Percentiles rank a stretch among this genome's conserved stretches.
phyloP scores from a whole-genome alignment of 208 protist species.

The Leishmania braziliensis region DNA sequence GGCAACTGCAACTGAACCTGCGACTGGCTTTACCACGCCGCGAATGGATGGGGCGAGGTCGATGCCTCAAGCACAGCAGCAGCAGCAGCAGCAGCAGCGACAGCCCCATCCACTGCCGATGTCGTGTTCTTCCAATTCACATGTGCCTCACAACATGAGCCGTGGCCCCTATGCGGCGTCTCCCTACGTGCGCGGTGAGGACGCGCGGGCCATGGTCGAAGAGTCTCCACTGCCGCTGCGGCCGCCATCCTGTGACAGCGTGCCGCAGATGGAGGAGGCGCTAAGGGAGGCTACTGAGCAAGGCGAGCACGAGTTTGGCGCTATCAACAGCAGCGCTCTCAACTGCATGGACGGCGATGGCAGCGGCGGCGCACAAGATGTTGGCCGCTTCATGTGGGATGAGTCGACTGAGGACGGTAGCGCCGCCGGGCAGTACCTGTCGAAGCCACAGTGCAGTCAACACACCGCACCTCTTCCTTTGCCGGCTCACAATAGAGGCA shows the following conservation, averaged over 20 bases:
- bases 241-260: constrained; percentile 18
- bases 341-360: not conserved
- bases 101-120: not conserved
- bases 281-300: not conserved
- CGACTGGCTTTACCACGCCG: constrained; percentile 9
- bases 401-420: not conserved
- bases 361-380: not conserved
- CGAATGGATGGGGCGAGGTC: not conserved
- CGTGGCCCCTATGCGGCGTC: constrained; percentile 28
- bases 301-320: not conserved
- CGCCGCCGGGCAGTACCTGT: not conserved
- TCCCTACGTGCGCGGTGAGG: constrained; percentile 23
- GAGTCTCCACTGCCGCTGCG: constrained; percentile 34
- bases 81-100: not conserved
- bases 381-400: constrained; percentile 1
- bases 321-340: not conserved
- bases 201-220: constrained; percentile 5
- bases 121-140: not conserved
- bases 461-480: not conserved
- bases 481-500: not conserved
- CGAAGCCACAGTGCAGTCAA: not conserved
- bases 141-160: not conserved
- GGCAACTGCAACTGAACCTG: not conserved
- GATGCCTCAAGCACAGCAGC: too few relatives aligned
- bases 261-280: constrained; percentile 2